Base-by-base conservation (phyloP, 148 eudicot genomes). In the Rhododendron ferrugineum region DNA sequence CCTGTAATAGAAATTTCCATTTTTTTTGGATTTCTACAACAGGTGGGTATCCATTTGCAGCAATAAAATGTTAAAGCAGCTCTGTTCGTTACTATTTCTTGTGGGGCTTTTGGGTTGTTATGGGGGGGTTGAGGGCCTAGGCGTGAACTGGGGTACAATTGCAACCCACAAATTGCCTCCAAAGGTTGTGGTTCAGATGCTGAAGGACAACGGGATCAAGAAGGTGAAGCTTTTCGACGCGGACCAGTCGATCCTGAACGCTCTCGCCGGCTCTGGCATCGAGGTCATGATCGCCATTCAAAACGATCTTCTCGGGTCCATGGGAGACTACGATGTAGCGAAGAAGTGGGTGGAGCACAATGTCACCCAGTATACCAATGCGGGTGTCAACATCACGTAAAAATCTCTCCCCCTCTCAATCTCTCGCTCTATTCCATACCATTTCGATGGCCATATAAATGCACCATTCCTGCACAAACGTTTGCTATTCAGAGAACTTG, bases 251-350 rank as follows among this genome's bases (percentile, higher is more conserved):
- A 94, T 87, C 46, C 84, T 95, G 88, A 88, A 79, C 81, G 93
- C 98, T 34, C 90, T 95, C 83, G 90, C 93, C 84, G 98, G 98
- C 10, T 86, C 93, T 82, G 85, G 85, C 81, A 91, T 95, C 58
- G 93, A 95, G 47, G 98, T 95, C 66, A 95, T 95, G 98, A 90
- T 95, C 79, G 96, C 96, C 16, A 93, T 96, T 72, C 95, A 98
- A 0, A 94, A 96, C 80, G 90, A 87, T 72, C 92, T 90, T 84
- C 92, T 96, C 16, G 85, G 74, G 4, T 85, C 85, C 34, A 90
- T 96, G 95, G 87, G 49, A 62, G 87, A 90, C 85, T 92, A 87
- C 30, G 60, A 86, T 2, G 84, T 87, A 47, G 99, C 99, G 74
- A 91, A 92, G 84, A 82, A 88, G 8, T 96, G 96, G 96, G 99